Evolutionary conservation across 345 rosid genomes (phyloP).

Genomic region (Erodium maritimum): DNA sequence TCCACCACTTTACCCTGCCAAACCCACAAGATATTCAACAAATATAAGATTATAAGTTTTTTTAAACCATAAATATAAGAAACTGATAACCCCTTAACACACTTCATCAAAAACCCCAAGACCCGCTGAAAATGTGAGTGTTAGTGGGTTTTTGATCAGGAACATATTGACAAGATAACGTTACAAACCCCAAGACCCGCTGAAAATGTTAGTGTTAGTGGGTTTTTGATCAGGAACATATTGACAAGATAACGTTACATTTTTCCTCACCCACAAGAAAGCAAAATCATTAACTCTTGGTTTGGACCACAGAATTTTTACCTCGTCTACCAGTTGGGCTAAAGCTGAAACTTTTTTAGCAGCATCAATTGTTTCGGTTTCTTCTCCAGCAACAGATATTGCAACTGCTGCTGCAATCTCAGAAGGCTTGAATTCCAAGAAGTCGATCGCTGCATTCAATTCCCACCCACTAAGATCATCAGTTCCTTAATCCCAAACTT

Average conservation of each 20-base stretch:
- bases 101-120: too few relatives aligned
- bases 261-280: not conserved
- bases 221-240: too few relatives aligned
- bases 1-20: constrained; percentile 42
- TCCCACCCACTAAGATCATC: constrained; percentile 31
- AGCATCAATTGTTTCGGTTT: constrained; percentile 27
- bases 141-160: too few relatives aligned
- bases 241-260: too few relatives aligned
- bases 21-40: not conserved
- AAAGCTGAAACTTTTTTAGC: constrained; percentile 39
- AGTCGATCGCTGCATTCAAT: constrained; percentile 53
- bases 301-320: constrained; percentile 8
- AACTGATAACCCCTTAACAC: too few relatives aligned
- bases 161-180: too few relatives aligned
- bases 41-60: too few relatives aligned
- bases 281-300: not conserved
- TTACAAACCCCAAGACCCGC: too few relatives aligned
- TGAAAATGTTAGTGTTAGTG: too few relatives aligned
- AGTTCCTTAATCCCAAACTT: constrained; percentile 8
- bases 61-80: not conserved
- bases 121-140: too few relatives aligned
- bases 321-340: constrained; percentile 36
- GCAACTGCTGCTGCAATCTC: constrained; percentile 76
- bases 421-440: constrained; percentile 63
- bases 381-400: constrained; percentile 33